Percentiles rank a stretch among this genome's conserved stretches.
Evolutionary conservation across 73 alveolate species (phyloP).

Genomic region (Stentor coeruleus): DNA sequence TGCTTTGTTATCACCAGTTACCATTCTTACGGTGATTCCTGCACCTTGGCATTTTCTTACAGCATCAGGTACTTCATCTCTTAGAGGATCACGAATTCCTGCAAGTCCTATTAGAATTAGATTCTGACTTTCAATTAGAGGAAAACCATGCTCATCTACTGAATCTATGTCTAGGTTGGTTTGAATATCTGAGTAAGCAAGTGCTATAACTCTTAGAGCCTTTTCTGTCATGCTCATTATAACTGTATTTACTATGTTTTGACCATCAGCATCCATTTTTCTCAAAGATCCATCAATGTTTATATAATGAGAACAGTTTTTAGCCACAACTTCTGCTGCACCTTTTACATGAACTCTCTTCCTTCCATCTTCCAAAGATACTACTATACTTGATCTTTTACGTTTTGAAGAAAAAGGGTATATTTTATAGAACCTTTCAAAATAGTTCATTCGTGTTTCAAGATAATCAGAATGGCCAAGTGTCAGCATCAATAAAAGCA

Average conservation of each 20-base stretch:
- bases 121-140: conserved; percentile 50
- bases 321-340: conserved; percentile 33
- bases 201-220: conserved; percentile 63
- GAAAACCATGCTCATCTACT: conserved; percentile 45
- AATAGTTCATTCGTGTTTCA: too few relatives aligned
- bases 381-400: conserved; percentile 39
- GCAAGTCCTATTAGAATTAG: conserved; percentile 52
- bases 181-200: conserved; percentile 64
- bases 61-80: conserved; percentile 83
- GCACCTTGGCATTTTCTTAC: conserved; percentile 73
- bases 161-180: conserved; percentile 40
- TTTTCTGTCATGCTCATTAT: conserved; percentile 60
- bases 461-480: too few relatives aligned
- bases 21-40: conserved; percentile 91
- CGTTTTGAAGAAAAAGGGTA: conserved; percentile 37
- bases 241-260: not conserved
- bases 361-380: conserved; percentile 29
- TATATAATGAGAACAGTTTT: conserved; percentile 37
- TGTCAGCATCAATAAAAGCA: too few relatives aligned
- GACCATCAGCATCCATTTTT: conserved; percentile 66
- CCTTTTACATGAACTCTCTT: conserved; percentile 30
- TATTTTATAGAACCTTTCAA: too few relatives aligned
- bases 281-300: conserved; percentile 62
- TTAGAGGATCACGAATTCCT: conserved; percentile 83
- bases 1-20: conserved; percentile 89